A percentile compares a stretch with the other conserved stretches of the same genome.
These are phyloP conservation scores for Aspergillus ellipticus DNA, from an alignment of 495 filamentous ascomycete species.

Conservation along the genomic window DNA sequence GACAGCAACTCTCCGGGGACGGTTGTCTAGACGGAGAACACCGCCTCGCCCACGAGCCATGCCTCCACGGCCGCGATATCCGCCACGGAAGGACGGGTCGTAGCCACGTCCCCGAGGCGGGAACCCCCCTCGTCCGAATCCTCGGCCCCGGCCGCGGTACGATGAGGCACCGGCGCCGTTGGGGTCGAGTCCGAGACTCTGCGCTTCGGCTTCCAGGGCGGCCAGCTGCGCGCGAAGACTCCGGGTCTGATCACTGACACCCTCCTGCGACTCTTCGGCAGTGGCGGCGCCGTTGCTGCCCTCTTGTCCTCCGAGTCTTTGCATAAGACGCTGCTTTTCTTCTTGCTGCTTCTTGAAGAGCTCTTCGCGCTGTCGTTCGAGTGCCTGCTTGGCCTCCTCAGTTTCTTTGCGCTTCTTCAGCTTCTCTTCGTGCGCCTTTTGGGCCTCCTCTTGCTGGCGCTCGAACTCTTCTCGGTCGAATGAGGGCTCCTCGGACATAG, in stretches of 20 bases:
- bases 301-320: constrained; percentile 53
- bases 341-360: constrained; percentile 70
- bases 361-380: constrained; percentile 75
- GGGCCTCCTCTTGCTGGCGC: constrained; percentile 72
- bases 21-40: constrained; percentile 80
- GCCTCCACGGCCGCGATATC: constrained; percentile 57
- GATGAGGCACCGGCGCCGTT: constrained; percentile 29
- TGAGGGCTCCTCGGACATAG: constrained; percentile 43
- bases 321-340: constrained; percentile 67
- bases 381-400: constrained; percentile 63
- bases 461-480: constrained; percentile 78
- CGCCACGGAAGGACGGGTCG: constrained; percentile 44
- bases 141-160: constrained; percentile 41
- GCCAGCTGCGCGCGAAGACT: constrained; percentile 76
- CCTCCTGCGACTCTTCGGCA: constrained; percentile 30
- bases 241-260: constrained; percentile 56
- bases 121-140: constrained; percentile 35
- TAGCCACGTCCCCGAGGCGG: constrained; percentile 40
- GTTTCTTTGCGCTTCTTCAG: constrained; percentile 68
- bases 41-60: constrained; percentile 50
- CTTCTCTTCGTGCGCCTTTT: constrained; percentile 75
- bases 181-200: constrained; percentile 69
- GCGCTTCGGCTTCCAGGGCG: constrained; percentile 79
- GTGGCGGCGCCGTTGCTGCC: constrained; percentile 21
- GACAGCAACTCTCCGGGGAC: constrained; percentile 73